Base-by-base conservation (phyloP, 2,329 filamentous ascomycete species). In the Fusarium xyrophilum region DNA sequence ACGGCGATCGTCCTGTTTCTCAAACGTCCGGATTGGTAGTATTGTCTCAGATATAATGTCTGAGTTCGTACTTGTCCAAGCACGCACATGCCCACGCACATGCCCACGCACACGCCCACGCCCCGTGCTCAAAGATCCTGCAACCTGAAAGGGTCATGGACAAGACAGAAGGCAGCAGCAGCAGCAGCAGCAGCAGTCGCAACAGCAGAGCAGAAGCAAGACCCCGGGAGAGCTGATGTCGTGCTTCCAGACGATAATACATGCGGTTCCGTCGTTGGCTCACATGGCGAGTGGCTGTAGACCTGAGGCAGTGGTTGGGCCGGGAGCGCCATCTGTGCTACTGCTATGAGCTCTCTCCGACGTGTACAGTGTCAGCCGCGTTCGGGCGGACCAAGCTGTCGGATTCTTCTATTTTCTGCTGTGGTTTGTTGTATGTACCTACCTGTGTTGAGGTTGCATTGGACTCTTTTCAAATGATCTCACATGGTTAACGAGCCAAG, bases 231-330 rank as follows among this genome's bases (percentile, higher is more conserved):
- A 60, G 52, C 56, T 58, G 28, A 60, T 46, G 60, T 43, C 65
- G 72, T 71, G 62, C 48, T 56, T 64, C 70, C 35, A 61, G 59
- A 72, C 73, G 73, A 74, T 73, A 74, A 74, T 72, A 73, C 66
- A 65, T 63, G 28, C 56, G 42, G 43, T 46, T 46, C 60, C 48
- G 52, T 66, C 56, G 68, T 73, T 74, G 73, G 73, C 53, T 57
- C 46, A 32, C 44, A 51, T 71, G 59, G 66, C 73, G 68, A 74
- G 73, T 74, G 73, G 73, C 73, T 70, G 53, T 25, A 19, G 8
- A 39, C 7, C 15, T 46, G n/a, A 30, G 28, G 27, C 23, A n/a
- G 36, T 60, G 47, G 72, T 73, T 73, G 73, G 71, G 33, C 52
- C 48, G 51, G 63, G 55, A 59, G 35, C 48, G 58, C 51, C 66